Evolutionary conservation across 495 filamentous ascomycete species (phyloP).

Genomic region (Talaromyces proteolyticus): DNA sequence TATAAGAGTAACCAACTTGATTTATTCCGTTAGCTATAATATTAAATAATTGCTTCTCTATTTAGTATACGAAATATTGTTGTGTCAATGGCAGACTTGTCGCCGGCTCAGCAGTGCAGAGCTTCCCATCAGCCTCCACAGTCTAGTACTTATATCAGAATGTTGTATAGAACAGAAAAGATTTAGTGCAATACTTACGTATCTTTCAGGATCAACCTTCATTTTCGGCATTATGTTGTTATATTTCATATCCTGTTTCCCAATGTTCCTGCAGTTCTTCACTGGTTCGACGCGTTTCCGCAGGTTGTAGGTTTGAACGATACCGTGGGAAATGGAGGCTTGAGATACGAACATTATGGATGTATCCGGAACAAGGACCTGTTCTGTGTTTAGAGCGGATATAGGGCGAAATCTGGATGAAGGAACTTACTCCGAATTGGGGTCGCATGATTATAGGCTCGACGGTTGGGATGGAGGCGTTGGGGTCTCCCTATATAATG

Average conservation of each 20-base stretch:
- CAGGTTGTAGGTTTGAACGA: constrained; percentile 64
- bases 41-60: neutral
- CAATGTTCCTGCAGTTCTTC: constrained; percentile 68
- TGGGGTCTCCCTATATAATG: constrained; percentile 73
- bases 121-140: constrained; percentile 80
- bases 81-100: constrained; percentile 72
- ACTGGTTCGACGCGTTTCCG: constrained; percentile 79
- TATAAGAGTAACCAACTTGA: neutral
- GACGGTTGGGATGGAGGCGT: constrained; percentile 86
- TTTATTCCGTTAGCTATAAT: too few species aligned
- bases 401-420: neutral
- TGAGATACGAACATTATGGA: constrained; percentile 83
- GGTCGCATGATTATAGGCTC: constrained; percentile 81
- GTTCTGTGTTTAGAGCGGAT: constrained; percentile 4
- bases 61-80: constrained; percentile 71
- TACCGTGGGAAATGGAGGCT: constrained; percentile 58
- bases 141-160: constrained; percentile 18
- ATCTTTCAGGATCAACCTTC: constrained; percentile 90
- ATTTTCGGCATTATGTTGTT: constrained; percentile 87
- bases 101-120: constrained; percentile 73
- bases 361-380: constrained; percentile 59
- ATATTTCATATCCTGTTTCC: constrained; percentile 92
- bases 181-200: constrained; percentile 38
- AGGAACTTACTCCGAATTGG: constrained; percentile 67
- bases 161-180: neutral